Percentiles rank a stretch among this genome's conserved stretches.
Evolutionary conservation across 2,329 filamentous ascomycete species (phyloP).

Genomic region (Arthrobotrys musiformis): DNA sequence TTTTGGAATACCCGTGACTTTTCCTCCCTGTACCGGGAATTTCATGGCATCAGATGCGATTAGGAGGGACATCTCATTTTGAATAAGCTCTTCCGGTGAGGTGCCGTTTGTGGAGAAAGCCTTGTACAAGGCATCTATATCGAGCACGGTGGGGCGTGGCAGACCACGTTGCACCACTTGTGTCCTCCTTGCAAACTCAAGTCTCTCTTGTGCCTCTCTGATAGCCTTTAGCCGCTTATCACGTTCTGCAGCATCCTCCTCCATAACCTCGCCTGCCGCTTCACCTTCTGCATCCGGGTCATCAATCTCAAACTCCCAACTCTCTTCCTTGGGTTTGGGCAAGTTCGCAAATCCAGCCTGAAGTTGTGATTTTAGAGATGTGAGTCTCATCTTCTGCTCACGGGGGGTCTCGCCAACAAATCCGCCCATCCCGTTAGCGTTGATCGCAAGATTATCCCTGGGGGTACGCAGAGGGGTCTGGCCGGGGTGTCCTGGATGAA

Average conservation of each 20-base stretch:
- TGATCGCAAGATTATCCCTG: constrained; percentile 85
- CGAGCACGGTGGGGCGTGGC: constrained; percentile 78
- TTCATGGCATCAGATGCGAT: constrained; percentile 83
- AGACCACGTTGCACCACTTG: constrained; percentile 89
- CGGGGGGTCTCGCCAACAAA: constrained; percentile 78
- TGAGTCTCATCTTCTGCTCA: constrained; percentile 77
- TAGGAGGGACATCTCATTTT: constrained; percentile 79
- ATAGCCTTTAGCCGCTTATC: constrained; percentile 75
- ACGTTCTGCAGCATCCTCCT: constrained; percentile 76
- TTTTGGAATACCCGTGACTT: constrained; percentile 72
- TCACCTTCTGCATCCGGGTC: constrained; percentile 64
- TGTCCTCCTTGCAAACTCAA: constrained; percentile 83
- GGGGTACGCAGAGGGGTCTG: constrained; percentile 89
- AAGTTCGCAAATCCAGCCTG: constrained; percentile 80
- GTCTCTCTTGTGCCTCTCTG: constrained; percentile 73
- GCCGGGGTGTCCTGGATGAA: constrained; percentile 76
- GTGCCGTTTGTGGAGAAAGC: constrained; percentile 73
- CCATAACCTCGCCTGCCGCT: constrained; percentile 47
- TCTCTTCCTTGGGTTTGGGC: constrained; percentile 89
- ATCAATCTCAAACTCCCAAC: constrained; percentile 82
- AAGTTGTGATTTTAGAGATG: constrained; percentile 75
- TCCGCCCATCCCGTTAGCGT: constrained; percentile 75
- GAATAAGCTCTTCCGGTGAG: constrained; percentile 68
- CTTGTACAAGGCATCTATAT: constrained; percentile 74
- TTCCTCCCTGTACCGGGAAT: constrained; percentile 76